Conservation (phyloP, 139 green algal species). For the Chlorella sorokiniana region DNA sequence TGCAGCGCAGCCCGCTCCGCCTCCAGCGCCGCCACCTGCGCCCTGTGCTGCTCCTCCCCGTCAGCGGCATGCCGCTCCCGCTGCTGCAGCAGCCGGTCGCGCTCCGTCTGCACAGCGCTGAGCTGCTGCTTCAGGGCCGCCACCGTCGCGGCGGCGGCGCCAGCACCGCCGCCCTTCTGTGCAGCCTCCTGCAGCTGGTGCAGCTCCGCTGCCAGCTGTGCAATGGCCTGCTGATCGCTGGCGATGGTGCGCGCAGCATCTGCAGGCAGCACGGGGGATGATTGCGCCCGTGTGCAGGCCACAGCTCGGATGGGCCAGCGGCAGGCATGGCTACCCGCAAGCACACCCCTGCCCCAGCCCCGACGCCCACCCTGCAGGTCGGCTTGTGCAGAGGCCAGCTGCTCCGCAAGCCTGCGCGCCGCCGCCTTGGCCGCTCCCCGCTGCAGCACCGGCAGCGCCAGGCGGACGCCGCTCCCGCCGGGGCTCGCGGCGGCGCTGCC, state of each 20-base stretch:
- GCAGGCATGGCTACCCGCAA: no score
- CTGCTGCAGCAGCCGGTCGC: background rate
- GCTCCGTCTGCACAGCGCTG: background rate
- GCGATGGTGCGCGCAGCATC: slow-evolving; percentile 23
- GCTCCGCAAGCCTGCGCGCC: slow-evolving; percentile 24
- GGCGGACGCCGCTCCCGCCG: slow-evolving; percentile 29
- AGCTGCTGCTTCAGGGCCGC: background rate
- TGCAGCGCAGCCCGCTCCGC: slow-evolving; percentile 17
- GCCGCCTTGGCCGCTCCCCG: slow-evolving; percentile 53
- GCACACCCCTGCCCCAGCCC: no score
- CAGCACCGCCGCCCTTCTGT: background rate
- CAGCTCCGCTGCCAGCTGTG: slow-evolving; percentile 25
- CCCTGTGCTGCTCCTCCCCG: background rate
- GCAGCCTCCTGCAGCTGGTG: slow-evolving; percentile 3
- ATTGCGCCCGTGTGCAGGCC: background rate
- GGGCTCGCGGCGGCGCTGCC: background rate
- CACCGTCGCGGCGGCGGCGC: slow-evolving; percentile 2
- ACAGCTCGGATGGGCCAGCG: no score
- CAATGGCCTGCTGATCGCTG: slow-evolving; percentile 25
- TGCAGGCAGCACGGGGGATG: background rate
- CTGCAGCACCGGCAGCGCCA: slow-evolving; percentile 64
- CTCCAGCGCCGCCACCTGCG: slow-evolving; percentile 22
- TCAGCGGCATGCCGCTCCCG: background rate
- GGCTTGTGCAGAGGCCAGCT: slow-evolving; percentile 27
- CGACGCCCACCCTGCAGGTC: slow-evolving; percentile 17